Conservation (phyloP, 306 rosid genomes). For the Glycine tomentella region DNA sequence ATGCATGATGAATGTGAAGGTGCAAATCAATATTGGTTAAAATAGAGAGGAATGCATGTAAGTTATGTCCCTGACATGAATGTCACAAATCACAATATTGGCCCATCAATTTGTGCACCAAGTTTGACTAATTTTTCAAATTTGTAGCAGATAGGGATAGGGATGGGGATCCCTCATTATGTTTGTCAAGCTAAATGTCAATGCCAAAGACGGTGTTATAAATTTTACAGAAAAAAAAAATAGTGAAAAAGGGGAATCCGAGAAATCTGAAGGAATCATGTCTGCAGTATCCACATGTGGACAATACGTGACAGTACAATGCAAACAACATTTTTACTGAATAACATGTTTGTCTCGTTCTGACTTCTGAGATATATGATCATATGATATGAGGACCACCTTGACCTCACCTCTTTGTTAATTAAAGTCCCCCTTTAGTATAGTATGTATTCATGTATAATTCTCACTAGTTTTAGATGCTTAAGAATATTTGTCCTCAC, state of each 20-base stretch:
- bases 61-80: slow-evolving; percentile 19
- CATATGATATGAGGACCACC: no score
- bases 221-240: neutral
- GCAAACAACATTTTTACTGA: slow-evolving; percentile 29
- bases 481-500: neutral
- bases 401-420: no score
- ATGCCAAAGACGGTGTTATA: neutral
- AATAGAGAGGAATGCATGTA: neutral
- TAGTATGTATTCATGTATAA: no score
- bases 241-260: slow-evolving; percentile 45
- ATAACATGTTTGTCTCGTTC: slow-evolving; percentile 49
- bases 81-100: neutral
- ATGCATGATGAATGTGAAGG: slow-evolving; percentile 9
- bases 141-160: slow-evolving; percentile 19
- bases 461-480: neutral
- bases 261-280: slow-evolving; percentile 40
- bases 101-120: neutral
- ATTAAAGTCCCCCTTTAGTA: no score
- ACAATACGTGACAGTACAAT: slow-evolving; percentile 46
- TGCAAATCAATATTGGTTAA: neutral
- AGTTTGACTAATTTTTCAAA: slow-evolving; percentile 7
- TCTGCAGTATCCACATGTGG: slow-evolving; percentile 40
- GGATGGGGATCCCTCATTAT: slow-evolving; percentile 4
- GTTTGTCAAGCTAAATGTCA: slow-evolving; percentile 33
- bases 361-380: no score